These are phyloP conservation scores for Pichia eremophila DNA, from an alignment of 805 yeast genomes.

Conservation along the genomic window DNA sequence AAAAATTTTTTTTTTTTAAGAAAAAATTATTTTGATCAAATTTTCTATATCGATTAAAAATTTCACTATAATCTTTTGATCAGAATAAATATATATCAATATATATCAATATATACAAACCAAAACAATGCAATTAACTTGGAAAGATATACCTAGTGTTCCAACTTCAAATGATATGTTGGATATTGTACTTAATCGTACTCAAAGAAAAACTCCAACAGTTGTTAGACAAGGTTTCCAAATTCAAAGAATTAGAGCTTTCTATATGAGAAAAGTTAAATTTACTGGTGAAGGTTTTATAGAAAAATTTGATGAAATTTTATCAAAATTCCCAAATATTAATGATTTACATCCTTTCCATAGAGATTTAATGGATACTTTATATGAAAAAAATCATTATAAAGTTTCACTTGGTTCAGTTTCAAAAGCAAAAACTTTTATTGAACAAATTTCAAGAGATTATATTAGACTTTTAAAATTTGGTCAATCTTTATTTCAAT, in stretches of 20 bases:
- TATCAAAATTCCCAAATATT: conserved; percentile 88
- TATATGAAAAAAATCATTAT: conserved; percentile 96
- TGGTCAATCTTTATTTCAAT: conserved; percentile 96
- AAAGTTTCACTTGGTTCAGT: conserved; percentile 93
- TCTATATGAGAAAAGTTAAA: conserved; percentile 96
- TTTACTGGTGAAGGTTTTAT: conserved; percentile 93
- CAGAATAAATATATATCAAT: too few species aligned
- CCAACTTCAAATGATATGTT: conserved; percentile 86
- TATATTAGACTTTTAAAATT: conserved; percentile 88
- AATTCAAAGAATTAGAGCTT: conserved; percentile 91
- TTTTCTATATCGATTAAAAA: too few species aligned
- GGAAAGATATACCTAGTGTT: conserved; percentile 97
- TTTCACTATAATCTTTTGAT: too few species aligned
- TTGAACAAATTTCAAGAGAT: conserved; percentile 95
- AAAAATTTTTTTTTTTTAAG: neutral
- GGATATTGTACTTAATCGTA: conserved; percentile 93
- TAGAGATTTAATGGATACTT: conserved; percentile 94
- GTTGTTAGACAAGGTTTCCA: conserved; percentile 94
- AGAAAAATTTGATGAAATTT: conserved; percentile 81
- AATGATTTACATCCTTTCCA: conserved; percentile 98
- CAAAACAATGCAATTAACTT: conserved; percentile 77
- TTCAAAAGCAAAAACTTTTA: conserved; percentile 84
- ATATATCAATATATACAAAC: too few species aligned
- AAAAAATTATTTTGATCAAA: neutral
- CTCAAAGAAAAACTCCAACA: conserved; percentile 99